Evolutionary conservation across 805 yeast genomes (phyloP), one percentile per base, ranked within the genome.

Genomic region (Alloascoidea hylecoeti): DNA sequence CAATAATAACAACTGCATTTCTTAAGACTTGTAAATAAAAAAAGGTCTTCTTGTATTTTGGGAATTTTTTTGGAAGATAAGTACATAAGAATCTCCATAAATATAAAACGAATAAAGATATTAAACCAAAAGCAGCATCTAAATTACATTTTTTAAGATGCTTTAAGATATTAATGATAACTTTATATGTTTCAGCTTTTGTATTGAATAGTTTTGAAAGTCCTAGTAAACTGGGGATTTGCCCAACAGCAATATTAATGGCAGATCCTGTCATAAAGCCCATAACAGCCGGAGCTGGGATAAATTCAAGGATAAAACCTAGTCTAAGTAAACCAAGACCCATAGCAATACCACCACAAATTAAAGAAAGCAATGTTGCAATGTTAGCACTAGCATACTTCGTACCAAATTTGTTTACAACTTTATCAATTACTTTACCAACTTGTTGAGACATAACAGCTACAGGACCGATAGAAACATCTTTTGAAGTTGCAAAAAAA

Each of bases 241-340:
- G 96, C 16, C 96, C 96, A 42, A 66, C 57, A 27, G 79, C 65
- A 52, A 88, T 88, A 49, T 67, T 77, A 49, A 88, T 70, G 2
- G 96, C 95, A 3, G 96, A 86, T 38, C 96, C 96, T 23, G 89
- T 70, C 89, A 88, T 88, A 63, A 86, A 88, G 0, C 96, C 96
- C 59, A 85, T 67, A 33, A 88, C 95, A 1, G 95, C 94, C 35
- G 95, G 95, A 51, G 78, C 66, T 2, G 96, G 84, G 49, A 88
- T 85, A 53, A 81, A 75, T 57, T 88, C 96, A 34, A 88, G 74
- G 38, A 88, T 65, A 60, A 88, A 88, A 0, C 96, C 96, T 16
- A 88, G 63, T 49, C 96, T 69, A 44, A 85, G 58, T 4, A 88
- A 38, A 45, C 96, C 96, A 42, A 86, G 59, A 39, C 85, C 96